These are phyloP conservation scores for Bipolaris cookei DNA, from an alignment of 2,329 filamentous ascomycete genomes.

Conservation along the genomic window DNA sequence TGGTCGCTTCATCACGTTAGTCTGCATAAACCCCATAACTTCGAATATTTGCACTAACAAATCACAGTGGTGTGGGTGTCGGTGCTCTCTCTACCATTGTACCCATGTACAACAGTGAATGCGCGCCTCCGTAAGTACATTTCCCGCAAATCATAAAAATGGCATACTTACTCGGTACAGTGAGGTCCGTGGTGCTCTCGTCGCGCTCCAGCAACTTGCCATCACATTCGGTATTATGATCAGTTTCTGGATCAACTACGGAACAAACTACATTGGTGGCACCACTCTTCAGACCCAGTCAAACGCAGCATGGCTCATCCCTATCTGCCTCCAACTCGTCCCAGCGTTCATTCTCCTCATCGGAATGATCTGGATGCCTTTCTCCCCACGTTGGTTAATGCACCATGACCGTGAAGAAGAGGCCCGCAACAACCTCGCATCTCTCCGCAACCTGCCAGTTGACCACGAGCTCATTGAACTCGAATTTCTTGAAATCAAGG, in stretches of 20 bases:
- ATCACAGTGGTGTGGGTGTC: slow-evolving; percentile 64
- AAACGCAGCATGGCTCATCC: slow-evolving; percentile 75
- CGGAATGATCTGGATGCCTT: slow-evolving; percentile 82
- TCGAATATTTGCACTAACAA: slow-evolving; percentile 17
- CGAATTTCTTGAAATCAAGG: slow-evolving; percentile 84
- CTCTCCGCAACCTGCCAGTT: slow-evolving; percentile 65
- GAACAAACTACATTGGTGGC: slow-evolving; percentile 59
- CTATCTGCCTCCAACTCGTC: slow-evolving; percentile 72
- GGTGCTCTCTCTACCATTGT: slow-evolving; percentile 72
- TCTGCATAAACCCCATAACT: not conserved
- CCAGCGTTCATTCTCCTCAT: slow-evolving; percentile 70
- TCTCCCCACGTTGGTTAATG: slow-evolving; percentile 76
- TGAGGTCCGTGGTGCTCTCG: slow-evolving; percentile 70
- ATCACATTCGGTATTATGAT: slow-evolving; percentile 60
- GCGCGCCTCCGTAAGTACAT: slow-evolving; percentile 55
- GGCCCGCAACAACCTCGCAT: slow-evolving; percentile 67
- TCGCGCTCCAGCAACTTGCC: slow-evolving; percentile 67
- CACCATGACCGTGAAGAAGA: slow-evolving; percentile 73
- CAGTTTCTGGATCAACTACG: slow-evolving; percentile 45
- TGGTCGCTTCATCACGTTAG: slow-evolving; percentile 71
- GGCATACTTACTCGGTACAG: slow-evolving; percentile 50
- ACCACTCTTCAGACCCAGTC: slow-evolving; percentile 63
- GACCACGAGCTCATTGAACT: slow-evolving; percentile 73
- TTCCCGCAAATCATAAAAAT: accelerated
- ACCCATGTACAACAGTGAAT: slow-evolving; percentile 57